These are phyloP conservation scores for Nitzschia putrida DNA, from an alignment of 108 stramenopile genomes.

Conservation along the genomic window DNA sequence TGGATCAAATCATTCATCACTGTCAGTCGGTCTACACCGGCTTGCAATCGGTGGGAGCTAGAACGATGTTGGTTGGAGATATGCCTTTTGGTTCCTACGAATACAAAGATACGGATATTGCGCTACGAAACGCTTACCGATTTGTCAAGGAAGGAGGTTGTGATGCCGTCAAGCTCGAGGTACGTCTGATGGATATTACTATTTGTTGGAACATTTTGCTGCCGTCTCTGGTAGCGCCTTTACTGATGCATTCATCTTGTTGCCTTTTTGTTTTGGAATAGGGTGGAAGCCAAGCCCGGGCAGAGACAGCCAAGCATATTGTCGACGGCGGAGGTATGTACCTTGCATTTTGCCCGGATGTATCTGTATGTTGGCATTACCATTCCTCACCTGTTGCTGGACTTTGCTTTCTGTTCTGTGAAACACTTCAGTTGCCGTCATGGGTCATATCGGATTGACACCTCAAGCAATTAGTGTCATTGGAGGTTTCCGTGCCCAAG, in stretches of 20 bases:
- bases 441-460: constrained; percentile 97
- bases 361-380: no score
- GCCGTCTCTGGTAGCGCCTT: no score
- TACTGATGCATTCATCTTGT: no score
- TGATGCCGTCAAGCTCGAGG: constrained; percentile 95
- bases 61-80: constrained; percentile 89
- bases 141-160: constrained; percentile 91
- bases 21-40: constrained; percentile 88
- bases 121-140: constrained; percentile 83
- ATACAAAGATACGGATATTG: constrained; percentile 82
- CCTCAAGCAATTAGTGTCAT: constrained; percentile 95
- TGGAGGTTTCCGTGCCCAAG: constrained; percentile 98
- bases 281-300: constrained; percentile 72
- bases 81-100: constrained; percentile 99
- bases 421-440: constrained; percentile 78
- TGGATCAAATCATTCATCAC: constrained; percentile 98
- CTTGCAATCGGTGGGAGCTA: constrained; percentile 38
- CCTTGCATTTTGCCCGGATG: no score
- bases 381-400: no score
- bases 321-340: constrained; percentile 92
- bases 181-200: constrained; percentile 44
- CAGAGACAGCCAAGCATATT: constrained; percentile 76
- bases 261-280: constrained; percentile 8
- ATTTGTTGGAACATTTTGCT: no score
- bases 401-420: no score